Base-by-base conservation (phyloP, 108 stramenopile species). In the Fistulifera pelliculosa region DNA sequence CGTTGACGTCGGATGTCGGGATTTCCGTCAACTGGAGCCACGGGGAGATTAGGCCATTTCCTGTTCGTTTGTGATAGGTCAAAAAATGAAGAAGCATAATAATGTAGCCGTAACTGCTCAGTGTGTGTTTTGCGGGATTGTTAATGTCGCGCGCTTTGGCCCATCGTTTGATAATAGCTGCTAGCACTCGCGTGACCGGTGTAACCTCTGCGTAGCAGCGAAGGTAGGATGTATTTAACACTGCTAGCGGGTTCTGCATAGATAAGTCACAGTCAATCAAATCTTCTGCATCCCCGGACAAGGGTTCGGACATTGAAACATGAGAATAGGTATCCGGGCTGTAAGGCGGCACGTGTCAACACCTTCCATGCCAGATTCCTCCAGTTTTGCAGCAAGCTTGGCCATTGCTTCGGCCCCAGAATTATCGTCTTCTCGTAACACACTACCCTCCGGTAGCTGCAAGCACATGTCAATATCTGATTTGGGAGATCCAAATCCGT, bases 21-120 rank as follows among this genome's bases (percentile, higher is more conserved):
- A 1, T 52, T 38, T 26, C 60, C 60, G 31, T 48, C 44, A 10
- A 41, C 25, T 0, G 48, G 21, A 5, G 56, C 59, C 0, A 73
- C 38, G 69, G 18, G 0, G 54, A 25, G 17, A 83, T 68, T 13
- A 70, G 49, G 17, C 88, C 84, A 52, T 81, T 70, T 5, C 68
- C 65, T 18, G 70, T 69, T 47, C 70, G 68, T 53, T 73, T 58
- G 41, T 83, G 80, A 47, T 66, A 79, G 10, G 84, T 96, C 48
- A 99, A 79, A 80, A 87, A 99, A 61, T 96, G 86, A 28, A 97
- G 54, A 24, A 99, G 70, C 81, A 90, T 86, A 22, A 99, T 60
- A 55, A 98, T 76, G 75, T 95, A 99, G 2, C 96, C 99, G 65
- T 99, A 99, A 49, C 88, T 89, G 65, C 85, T 89, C 58, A 98